These are phyloP conservation scores for Tephrocybe rancida DNA, from an alignment of 768 basidiomycete genomes.

Conservation along the genomic window DNA sequence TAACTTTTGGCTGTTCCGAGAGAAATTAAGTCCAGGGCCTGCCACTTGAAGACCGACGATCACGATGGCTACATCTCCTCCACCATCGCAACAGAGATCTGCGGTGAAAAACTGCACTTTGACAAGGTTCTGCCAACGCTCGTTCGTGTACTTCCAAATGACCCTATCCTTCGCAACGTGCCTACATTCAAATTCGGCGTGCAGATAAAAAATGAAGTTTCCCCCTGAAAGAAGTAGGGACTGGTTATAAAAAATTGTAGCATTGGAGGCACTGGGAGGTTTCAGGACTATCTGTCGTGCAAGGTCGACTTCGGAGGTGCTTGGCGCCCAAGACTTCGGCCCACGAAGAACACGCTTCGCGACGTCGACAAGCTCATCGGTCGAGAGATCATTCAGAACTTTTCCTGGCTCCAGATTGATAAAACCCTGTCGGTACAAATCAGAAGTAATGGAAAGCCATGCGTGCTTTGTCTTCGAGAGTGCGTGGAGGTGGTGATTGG, in stretches of 20 bases:
- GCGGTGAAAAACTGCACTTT: neutral
- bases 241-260: neutral
- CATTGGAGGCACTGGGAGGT: no score
- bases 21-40: no score
- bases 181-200: neutral
- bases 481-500: conserved; percentile 25
- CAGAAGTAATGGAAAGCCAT: conserved; percentile 1
- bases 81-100: no score
- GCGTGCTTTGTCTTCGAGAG: conserved; percentile 45
- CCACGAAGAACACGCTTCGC: conserved; percentile 4
- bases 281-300: neutral
- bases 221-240: neutral
- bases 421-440: conserved; percentile 7
- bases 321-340: neutral
- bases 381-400: neutral
- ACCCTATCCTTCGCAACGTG: no score
- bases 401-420: conserved; percentile 1
- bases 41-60: neutral
- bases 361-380: neutral
- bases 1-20: no score
- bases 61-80: no score
- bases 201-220: neutral
- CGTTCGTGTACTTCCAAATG: neutral
- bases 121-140: no score
- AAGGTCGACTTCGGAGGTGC: neutral